Conservation (phyloP, 2,329 filamentous ascomycete species). For the Cephalotrichum gorgonifer region DNA sequence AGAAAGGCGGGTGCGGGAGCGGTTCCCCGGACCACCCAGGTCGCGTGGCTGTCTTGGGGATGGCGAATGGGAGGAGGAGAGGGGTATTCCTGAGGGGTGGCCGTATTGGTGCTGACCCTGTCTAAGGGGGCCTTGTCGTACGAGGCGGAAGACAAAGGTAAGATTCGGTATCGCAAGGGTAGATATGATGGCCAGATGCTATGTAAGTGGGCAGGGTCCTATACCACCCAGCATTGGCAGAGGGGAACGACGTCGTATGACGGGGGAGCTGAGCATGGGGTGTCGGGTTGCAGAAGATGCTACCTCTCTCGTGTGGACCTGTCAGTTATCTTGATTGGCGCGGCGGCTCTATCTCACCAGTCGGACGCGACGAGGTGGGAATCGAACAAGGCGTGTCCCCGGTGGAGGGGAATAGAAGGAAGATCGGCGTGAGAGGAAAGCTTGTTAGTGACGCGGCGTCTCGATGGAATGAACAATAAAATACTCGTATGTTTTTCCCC, state of each 20-base stretch:
- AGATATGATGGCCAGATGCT: neutral
- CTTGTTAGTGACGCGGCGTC: no score
- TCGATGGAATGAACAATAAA: no score
- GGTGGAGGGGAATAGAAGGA: no score
- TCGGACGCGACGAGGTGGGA: no score
- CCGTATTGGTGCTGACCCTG: neutral
- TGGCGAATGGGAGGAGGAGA: neutral
- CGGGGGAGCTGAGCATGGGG: neutral
- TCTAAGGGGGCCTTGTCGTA: neutral
- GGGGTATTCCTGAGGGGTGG: neutral
- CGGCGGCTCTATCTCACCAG: no score
- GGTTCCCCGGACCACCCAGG: no score
- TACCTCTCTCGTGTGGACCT: neutral
- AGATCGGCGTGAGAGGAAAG: no score
- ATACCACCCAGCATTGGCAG: neutral
- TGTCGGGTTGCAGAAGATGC: neutral
- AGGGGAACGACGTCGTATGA: slow-evolving; percentile 3
- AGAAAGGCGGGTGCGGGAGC: neutral
- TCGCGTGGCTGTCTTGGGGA: neutral
- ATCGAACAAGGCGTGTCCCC: no score
- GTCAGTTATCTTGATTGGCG: neutral
- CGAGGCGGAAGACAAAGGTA: neutral
- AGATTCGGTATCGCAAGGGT: neutral
- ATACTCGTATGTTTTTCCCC: no score
- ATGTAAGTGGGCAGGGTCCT: neutral